Base-by-base conservation (phyloP, 2,329 filamentous ascomycete species). In the Tolypocladium amazonense region DNA sequence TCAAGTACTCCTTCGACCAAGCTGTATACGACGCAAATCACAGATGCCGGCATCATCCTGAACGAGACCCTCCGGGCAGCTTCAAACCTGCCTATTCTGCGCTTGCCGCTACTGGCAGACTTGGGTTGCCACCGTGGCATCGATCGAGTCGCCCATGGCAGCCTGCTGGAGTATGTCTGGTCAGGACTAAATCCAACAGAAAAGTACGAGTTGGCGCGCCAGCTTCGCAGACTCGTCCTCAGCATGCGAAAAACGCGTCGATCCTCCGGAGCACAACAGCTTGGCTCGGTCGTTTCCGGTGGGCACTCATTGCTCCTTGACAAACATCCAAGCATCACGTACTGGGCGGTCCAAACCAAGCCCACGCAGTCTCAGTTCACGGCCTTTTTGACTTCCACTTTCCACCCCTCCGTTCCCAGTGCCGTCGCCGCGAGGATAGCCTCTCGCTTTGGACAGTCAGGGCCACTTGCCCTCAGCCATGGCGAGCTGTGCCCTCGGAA, bases 101-200 rank as follows among this genome's bases (percentile, higher is more conserved):
- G 37, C n/a, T 58, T 66, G 54, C 62, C 65, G 4, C 37, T 8
- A 39, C 25, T 61, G 30, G 52, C 25, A 4, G 35, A 58, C 11
- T 20, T 25, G 6, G 11, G 45, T 5, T 15, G 23, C 25, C 9
- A 9, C 6, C n/a, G 30, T 12, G 23, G 50, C 20, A 35, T 67
- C 9, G 56, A 59, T 35, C 56, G 53, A 11, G 50, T 56, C 2
- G 57, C 65, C 1, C 58, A 63, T 38, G 71, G 71, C 11, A 61
- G 66, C 50, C 56, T 71, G 14, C 62, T 72, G 14, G 69, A 72
- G 50, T 66, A 68, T 15, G 33, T 69, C 6, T 72, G 71, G 71
- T 56, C 59, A 7, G 59, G 25, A 1, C 59, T 72, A 25, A 60
- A 60, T 8, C 58, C 64, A 6, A 30, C 57, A 9, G 45, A 62